Conservation (phyloP, 345 rosid species). For the Microthlaspi erraticum region DNA sequence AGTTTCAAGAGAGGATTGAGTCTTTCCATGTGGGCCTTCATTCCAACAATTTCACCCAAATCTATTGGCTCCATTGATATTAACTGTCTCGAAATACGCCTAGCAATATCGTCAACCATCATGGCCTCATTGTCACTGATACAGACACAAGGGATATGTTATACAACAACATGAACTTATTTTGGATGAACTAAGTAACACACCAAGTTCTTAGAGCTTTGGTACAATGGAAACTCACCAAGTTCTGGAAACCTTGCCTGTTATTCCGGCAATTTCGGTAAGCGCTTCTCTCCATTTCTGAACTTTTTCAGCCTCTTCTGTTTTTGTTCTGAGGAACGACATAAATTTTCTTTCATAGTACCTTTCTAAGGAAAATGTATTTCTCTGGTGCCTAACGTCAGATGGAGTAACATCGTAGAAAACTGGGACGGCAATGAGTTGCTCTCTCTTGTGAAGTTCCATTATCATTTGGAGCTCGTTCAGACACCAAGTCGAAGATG, state of each 20-base stretch:
- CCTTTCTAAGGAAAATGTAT: slow-evolving; percentile 34
- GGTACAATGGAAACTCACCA: slow-evolving; percentile 41
- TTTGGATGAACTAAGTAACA: no score
- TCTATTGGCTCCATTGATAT: not conserved
- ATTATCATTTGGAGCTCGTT: slow-evolving; percentile 35
- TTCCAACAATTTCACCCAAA: slow-evolving; percentile 26
- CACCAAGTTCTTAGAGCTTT: no score
- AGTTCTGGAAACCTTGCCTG: slow-evolving; percentile 5
- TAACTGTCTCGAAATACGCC: not conserved
- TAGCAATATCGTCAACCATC: slow-evolving; percentile 29
- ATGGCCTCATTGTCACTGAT: slow-evolving; percentile 27
- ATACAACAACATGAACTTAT: no score
- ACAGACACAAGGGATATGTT: not conserved
- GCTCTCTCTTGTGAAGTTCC: slow-evolving; percentile 20
- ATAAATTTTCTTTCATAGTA: slow-evolving; percentile 19
- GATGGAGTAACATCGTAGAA: slow-evolving; percentile 37
- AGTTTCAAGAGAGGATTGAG: not conserved
- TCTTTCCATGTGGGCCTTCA: slow-evolving; percentile 17
- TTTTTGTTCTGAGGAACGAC: not conserved
- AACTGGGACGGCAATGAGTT: slow-evolving; percentile 31
- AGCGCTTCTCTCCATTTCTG: slow-evolving; percentile 37
- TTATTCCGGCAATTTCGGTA: slow-evolving; percentile 4
- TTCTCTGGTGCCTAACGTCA: slow-evolving; percentile 23
- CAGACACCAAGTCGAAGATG: slow-evolving; percentile 32
- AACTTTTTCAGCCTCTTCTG: slow-evolving; percentile 8